Conservation (phyloP, 345 rosid genomes). For the Salix udensis region DNA sequence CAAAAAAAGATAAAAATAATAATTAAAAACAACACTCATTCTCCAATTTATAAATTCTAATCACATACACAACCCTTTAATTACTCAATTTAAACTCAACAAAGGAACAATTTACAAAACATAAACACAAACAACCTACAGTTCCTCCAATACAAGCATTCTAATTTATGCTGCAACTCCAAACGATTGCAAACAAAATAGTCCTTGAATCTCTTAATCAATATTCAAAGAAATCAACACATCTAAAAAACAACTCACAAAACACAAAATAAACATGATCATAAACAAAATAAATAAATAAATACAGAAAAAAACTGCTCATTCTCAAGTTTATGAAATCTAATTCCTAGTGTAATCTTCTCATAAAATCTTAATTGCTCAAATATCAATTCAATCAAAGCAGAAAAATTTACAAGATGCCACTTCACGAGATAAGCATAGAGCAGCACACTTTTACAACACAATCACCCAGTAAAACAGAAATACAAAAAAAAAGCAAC, state of each 20-base stretch:
- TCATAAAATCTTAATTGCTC: neutral
- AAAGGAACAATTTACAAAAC: neutral
- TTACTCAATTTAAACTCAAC: neutral
- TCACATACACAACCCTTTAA: neutral
- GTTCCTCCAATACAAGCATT: neutral
- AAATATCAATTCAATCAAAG: neutral
- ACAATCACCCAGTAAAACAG: neutral
- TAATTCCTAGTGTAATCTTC: neutral
- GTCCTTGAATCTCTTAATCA: neutral
- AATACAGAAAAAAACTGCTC: neutral
- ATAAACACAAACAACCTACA: neutral
- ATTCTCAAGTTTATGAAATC: neutral
- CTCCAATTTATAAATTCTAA: neutral
- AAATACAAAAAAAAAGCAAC: neutral
- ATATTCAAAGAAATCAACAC: neutral
- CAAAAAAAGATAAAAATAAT: neutral
- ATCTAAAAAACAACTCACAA: neutral
- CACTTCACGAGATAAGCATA: neutral
- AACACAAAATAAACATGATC: neutral
- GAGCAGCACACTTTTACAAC: neutral
- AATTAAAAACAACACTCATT: neutral
- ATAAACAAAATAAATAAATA: neutral
- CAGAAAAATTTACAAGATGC: neutral
- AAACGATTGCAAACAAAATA: neutral
- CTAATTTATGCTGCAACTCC: neutral